Percentiles rank a stretch among this genome's conserved stretches.
Evolutionary conservation across 768 basidiomycete genomes (phyloP).

Genomic region (Suillus sp.): DNA sequence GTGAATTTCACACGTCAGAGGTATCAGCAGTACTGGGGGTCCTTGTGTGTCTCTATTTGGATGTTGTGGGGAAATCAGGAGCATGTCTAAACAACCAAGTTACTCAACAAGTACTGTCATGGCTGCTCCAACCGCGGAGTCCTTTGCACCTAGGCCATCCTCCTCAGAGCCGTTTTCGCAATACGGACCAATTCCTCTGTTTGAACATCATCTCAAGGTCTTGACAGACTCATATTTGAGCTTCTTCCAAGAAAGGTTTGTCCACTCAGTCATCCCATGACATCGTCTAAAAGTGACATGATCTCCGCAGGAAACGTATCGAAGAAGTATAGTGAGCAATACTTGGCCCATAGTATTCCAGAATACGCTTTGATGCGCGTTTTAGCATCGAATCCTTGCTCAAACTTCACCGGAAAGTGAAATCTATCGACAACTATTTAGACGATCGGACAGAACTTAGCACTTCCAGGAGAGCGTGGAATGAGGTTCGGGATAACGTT

Average conservation of each 20-base stretch:
- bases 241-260: constrained; percentile 87
- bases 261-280: constrained; percentile 18
- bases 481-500: constrained; percentile 81
- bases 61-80: constrained; percentile 15
- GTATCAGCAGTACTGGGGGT: neutral
- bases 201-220: constrained; percentile 70
- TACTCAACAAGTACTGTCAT: constrained; percentile 14
- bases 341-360: neutral
- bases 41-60: constrained; percentile 10
- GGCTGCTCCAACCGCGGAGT: constrained; percentile 25
- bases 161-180: constrained; percentile 31
- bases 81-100: constrained; percentile 8
- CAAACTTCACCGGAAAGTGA: constrained; percentile 72
- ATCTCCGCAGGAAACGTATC: constrained; percentile 62
- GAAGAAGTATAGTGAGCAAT: constrained; percentile 79
- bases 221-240: constrained; percentile 72
- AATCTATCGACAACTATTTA: constrained; percentile 65
- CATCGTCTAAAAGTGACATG: constrained; percentile 20
- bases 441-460: constrained; percentile 71
- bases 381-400: constrained; percentile 72
- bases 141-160: constrained; percentile 28
- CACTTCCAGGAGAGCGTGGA: constrained; percentile 75
- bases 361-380: constrained; percentile 13
- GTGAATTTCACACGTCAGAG: neutral
- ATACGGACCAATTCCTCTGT: constrained; percentile 63